Conservation (phyloP, 1,284 basidiomycete genomes). For the Apiotrichum gracile region DNA sequence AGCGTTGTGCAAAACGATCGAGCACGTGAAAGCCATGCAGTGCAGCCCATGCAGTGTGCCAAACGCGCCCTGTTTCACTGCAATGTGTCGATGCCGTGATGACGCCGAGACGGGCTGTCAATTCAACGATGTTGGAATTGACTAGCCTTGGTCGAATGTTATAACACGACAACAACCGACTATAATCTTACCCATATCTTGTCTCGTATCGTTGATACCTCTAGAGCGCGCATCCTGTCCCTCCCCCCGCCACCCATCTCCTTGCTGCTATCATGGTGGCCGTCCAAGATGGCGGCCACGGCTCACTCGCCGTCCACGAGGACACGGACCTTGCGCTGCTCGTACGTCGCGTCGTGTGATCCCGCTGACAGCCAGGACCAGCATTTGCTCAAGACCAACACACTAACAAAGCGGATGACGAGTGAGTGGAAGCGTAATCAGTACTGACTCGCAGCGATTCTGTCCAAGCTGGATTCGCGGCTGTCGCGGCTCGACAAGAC, state of each 20-base stretch:
- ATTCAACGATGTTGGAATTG: no score
- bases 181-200: no score
- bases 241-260: background rate
- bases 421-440: slow-evolving; percentile 18
- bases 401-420: slow-evolving; percentile 45
- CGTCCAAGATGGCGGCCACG: slow-evolving; percentile 4
- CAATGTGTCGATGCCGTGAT: no score
- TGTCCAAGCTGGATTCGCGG: slow-evolving; percentile 43
- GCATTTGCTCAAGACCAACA: slow-evolving; percentile 46
- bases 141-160: no score
- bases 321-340: slow-evolving; percentile 45
- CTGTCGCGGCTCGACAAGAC: slow-evolving; percentile 44
- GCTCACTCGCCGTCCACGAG: slow-evolving; percentile 36
- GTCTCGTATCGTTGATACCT: no score
- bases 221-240: background rate
- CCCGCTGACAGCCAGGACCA: slow-evolving; percentile 34
- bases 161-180: no score
- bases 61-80: no score
- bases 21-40: no score
- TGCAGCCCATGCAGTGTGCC: no score
- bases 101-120: no score
- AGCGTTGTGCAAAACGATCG: no score
- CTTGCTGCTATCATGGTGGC: background rate
- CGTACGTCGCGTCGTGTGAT: slow-evolving; percentile 15
- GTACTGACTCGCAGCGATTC: slow-evolving; percentile 29